Evolutionary conservation across 495 filamentous ascomycete genomes (phyloP).

Genomic region (Xylaria nigripes): DNA sequence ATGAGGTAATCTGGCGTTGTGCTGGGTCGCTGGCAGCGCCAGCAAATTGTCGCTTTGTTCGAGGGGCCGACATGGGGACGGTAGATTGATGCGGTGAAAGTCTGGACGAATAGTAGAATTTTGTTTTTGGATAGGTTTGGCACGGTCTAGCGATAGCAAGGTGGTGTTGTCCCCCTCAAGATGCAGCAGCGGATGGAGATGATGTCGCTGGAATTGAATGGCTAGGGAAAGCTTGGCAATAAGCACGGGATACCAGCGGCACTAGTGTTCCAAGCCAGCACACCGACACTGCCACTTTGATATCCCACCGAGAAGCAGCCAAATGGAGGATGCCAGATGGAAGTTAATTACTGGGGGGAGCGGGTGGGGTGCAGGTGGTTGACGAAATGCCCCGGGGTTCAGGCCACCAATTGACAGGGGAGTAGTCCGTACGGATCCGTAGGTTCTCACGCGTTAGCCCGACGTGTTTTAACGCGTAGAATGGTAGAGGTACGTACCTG

Average conservation of each 20-base stretch:
- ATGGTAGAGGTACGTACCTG: background rate
- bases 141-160: background rate
- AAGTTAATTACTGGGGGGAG: background rate
- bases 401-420: background rate
- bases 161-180: background rate
- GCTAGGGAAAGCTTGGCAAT: background rate
- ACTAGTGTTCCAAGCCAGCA: background rate
- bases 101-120: background rate
- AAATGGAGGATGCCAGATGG: background rate
- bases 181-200: background rate
- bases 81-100: background rate
- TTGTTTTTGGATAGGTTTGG: conserved; percentile 12
- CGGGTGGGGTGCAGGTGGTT: background rate
- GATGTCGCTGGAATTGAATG: background rate
- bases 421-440: too few relatives aligned
- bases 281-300: conserved; percentile 2
- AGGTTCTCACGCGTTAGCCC: background rate
- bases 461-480: conserved; percentile 8
- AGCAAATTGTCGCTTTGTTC: conserved; percentile 44
- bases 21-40: conserved; percentile 42
- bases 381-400: background rate
- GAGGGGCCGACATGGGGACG: conserved; percentile 32
- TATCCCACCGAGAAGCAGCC: background rate
- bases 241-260: background rate
- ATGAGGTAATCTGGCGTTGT: conserved; percentile 44